Evolutionary conservation across 2,329 filamentous ascomycete genomes (phyloP).

Genomic region (Pestalotiopsis sp.): DNA sequence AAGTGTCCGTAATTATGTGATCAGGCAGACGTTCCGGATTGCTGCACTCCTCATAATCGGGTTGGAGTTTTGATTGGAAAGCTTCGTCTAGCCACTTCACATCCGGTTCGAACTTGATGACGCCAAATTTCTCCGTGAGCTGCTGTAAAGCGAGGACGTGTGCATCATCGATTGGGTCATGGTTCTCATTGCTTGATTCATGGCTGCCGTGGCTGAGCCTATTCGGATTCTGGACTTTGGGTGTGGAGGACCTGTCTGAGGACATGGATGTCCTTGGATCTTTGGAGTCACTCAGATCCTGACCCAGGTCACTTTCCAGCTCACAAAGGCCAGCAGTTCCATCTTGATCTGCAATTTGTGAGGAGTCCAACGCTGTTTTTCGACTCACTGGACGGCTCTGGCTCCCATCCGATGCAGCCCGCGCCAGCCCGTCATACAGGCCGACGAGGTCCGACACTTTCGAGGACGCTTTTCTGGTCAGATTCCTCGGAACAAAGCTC

Average conservation of each 20-base stretch:
- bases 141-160: slow-evolving; percentile 18
- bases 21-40: slow-evolving; percentile 42
- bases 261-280: slow-evolving; percentile 5
- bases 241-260: slow-evolving; percentile 20
- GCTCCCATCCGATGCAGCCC: slow-evolving; percentile 15
- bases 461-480: slow-evolving; percentile 34
- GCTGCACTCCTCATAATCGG: slow-evolving; percentile 3
- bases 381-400: not conserved
- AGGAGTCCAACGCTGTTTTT: slow-evolving; percentile 17
- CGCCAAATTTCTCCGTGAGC: slow-evolving; percentile 30
- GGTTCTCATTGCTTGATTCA: not conserved
- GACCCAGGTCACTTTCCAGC: slow-evolving; percentile 29
- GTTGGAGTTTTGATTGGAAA: slow-evolving; percentile 29
- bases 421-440: slow-evolving; percentile 49
- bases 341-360: not conserved
- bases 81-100: slow-evolving; percentile 27
- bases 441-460: slow-evolving; percentile 54
- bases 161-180: not conserved
- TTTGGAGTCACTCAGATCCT: not conserved
- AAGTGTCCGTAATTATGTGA: slow-evolving; percentile 51
- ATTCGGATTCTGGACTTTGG: slow-evolving; percentile 17
- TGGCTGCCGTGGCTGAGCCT: not conserved
- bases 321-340: slow-evolving; percentile 14
- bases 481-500: slow-evolving; percentile 22
- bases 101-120: slow-evolving; percentile 24